Conservation (phyloP, 352 stramenopile genomes). For the Pilasporangium apinafurcum region DNA sequence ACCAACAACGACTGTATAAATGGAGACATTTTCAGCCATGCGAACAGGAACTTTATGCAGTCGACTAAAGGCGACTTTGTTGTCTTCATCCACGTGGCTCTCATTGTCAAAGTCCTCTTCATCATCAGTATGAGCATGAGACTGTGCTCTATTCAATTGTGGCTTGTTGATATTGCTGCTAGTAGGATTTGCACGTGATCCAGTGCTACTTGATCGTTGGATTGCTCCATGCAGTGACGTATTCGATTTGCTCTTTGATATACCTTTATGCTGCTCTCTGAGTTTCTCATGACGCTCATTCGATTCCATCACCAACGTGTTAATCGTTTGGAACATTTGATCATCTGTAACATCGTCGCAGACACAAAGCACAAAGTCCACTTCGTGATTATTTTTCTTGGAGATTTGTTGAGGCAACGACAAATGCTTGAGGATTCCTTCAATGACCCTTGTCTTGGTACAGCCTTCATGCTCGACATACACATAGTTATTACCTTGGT, state of each 20-base stretch:
- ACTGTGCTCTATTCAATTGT: background rate
- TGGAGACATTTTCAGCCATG: constrained; percentile 54
- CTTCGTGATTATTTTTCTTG: constrained; percentile 55
- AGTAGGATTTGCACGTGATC: constrained; percentile 1
- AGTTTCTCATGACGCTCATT: constrained; percentile 62
- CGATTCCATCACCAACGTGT: constrained; percentile 65
- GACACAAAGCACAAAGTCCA: constrained; percentile 87
- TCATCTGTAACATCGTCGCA: constrained; percentile 86
- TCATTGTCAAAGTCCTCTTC: constrained; percentile 37
- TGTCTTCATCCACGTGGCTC: constrained; percentile 54
- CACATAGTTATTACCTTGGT: constrained; percentile 79
- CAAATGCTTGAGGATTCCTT: constrained; percentile 68
- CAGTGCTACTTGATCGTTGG: constrained; percentile 9
- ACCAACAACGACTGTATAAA: constrained; percentile 65
- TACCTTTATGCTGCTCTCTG: constrained; percentile 22
- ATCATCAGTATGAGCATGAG: constrained; percentile 14
- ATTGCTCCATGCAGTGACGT: background rate
- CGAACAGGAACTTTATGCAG: constrained; percentile 70
- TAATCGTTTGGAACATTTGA: constrained; percentile 88
- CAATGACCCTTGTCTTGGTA: constrained; percentile 71
- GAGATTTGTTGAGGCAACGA: constrained; percentile 61
- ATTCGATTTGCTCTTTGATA: constrained; percentile 3
- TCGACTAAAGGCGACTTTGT: constrained; percentile 72
- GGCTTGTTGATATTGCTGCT: background rate
- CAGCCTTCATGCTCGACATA: constrained; percentile 77